Base-by-base conservation (phyloP, 495 filamentous ascomycete species). In the Penicillium coprophilum region DNA sequence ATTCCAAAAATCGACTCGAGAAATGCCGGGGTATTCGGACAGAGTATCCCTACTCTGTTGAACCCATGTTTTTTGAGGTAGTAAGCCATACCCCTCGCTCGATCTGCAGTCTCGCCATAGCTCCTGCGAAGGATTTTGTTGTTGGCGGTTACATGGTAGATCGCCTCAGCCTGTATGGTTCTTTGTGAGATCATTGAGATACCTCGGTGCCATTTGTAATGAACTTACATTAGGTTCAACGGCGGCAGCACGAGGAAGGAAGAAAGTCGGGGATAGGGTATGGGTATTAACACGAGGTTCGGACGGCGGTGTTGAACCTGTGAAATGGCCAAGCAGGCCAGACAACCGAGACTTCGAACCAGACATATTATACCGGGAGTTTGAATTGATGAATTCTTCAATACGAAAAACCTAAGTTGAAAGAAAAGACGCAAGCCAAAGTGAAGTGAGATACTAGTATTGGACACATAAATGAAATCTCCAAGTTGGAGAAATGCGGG, bases 11-110 rank as follows among this genome's bases (percentile, higher is more conserved):
- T 87, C 2, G 83, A 79, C 72, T 97, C 93, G 19, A 97, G 75
- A 68, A 97, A 97, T 0, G 91, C 94, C 3, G 94, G 94, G 6
- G 94, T 98, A 68, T 98, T 98, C 1, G 95, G 87, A 20, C 83
- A 85, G 5, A 98, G 78, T 38, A 98, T 85, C 6, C 94, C 94
- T 2, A 88, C 80, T 53, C 87, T 81, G 66, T 82, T 87, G 62
- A 81, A 83, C 8, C 79, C 79, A 52, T 87, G 80, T 65, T 90
- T 88, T 44, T 80, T 81, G 48, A 97, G 69, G 68, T 87, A 97
- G 70, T 94, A 97, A 9, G 89, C 92, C 20, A 98, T 71, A 0
- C 95, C 94, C 34, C 87, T 73, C 0, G 94, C 88, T 8, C 95
- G 87, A 61, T 94, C 88, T 15, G 94, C 90, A 40, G 88, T 80